Conservation (phyloP, 2,329 filamentous ascomycete genomes). For the Microcyclosporella mali region DNA sequence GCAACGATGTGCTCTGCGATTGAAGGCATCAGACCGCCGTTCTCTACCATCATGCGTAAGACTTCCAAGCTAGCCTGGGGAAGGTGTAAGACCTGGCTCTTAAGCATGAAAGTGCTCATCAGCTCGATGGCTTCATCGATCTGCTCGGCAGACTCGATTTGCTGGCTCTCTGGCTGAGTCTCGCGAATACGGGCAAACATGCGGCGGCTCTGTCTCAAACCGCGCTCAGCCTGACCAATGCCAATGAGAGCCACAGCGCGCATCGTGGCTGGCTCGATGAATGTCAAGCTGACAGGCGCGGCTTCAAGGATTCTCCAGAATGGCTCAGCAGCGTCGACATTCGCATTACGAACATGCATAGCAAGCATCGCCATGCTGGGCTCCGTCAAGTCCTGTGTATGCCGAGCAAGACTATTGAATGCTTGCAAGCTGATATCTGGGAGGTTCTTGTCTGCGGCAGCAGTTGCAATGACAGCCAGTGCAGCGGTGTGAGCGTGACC, state of each 20-base stretch:
- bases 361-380: constrained; percentile 78
- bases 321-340: constrained; percentile 67
- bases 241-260: constrained; percentile 82
- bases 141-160: constrained; percentile 61
- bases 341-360: constrained; percentile 74
- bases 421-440: constrained; percentile 58
- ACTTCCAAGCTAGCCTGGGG: constrained; percentile 53
- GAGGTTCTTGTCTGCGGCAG: constrained; percentile 74
- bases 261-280: constrained; percentile 87
- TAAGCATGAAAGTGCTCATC: constrained; percentile 52
- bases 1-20: constrained; percentile 56
- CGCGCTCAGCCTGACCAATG: constrained; percentile 77
- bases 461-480: constrained; percentile 66
- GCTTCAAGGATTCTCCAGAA: constrained; percentile 72
- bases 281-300: constrained; percentile 55
- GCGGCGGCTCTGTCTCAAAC: constrained; percentile 67
- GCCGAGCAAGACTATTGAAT: constrained; percentile 45
- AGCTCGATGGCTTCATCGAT: constrained; percentile 81
- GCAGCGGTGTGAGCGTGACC: constrained; percentile 54
- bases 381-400: constrained; percentile 41
- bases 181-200: constrained; percentile 83
- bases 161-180: constrained; percentile 44
- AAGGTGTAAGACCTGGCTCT: constrained; percentile 46
- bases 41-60: constrained; percentile 60
- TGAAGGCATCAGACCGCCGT: constrained; percentile 55